These are phyloP conservation scores for Metschnikowia kofuensis DNA, from an alignment of 805 yeast genomes.

Conservation along the genomic window DNA sequence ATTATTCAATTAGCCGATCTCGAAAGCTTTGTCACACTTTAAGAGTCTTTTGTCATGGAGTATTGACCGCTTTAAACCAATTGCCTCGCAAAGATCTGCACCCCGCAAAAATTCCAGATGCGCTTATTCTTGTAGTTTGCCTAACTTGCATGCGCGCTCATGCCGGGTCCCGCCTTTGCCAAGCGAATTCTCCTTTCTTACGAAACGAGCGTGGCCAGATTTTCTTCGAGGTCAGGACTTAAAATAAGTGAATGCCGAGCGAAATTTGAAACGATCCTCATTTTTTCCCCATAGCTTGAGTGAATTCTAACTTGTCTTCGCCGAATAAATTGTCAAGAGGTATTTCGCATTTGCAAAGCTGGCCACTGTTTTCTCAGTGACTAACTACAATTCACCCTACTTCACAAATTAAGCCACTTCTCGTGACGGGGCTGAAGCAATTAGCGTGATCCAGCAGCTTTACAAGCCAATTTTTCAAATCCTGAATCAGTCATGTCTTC, in stretches of 20 bases:
- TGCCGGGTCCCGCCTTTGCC: slow-evolving; percentile 1
- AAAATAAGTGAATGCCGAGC: not conserved
- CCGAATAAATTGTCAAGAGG: not conserved
- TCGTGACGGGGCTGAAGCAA: no score
- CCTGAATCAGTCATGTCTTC: not conserved
- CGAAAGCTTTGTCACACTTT: not conserved
- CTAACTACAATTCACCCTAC: no score
- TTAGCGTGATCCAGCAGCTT: no score
- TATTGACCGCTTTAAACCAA: not conserved
- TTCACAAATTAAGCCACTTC: no score
- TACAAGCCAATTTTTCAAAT: no score
- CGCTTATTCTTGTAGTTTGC: not conserved
- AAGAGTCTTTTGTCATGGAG: no score
- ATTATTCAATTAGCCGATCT: not conserved
- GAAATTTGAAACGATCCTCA: no score
- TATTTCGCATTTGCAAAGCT: no score
- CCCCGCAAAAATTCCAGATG: not conserved
- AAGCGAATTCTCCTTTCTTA: not conserved
- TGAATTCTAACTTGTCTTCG: not conserved
- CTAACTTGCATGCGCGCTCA: not conserved
- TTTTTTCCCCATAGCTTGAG: no score
- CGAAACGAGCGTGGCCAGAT: not conserved
- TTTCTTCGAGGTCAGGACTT: not conserved
- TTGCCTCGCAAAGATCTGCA: not conserved
- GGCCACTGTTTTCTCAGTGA: no score